Conservation (phyloP, 306 rosid genomes). For the Lotus japonicus region DNA sequence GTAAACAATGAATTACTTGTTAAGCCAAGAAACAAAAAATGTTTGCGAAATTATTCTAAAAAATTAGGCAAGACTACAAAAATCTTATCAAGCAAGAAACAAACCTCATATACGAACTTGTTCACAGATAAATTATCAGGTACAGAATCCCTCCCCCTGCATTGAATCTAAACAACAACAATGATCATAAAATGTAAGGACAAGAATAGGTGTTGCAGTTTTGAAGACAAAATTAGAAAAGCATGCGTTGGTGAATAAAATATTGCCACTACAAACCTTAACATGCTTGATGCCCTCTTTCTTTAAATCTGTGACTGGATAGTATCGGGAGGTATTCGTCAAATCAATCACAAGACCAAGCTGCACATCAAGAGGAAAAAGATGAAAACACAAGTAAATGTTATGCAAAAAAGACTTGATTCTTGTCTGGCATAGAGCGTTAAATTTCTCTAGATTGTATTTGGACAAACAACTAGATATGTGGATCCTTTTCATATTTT, state of each 20-base stretch:
- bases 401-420: background rate
- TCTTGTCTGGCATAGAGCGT: background rate
- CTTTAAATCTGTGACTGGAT: conserved; percentile 73
- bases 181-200: conserved; percentile 19
- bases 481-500: too few species aligned
- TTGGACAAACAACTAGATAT: background rate
- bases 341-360: conserved; percentile 97
- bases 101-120: conserved; percentile 88
- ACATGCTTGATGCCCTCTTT: conserved; percentile 95
- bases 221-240: conserved; percentile 3
- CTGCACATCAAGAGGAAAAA: conserved; percentile 49
- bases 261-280: conserved; percentile 48
- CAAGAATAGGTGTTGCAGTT: background rate
- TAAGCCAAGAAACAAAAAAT: background rate
- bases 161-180: conserved; percentile 68
- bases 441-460: background rate
- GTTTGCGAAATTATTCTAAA: conserved; percentile 8
- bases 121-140: conserved; percentile 88
- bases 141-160: conserved; percentile 92
- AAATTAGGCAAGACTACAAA: conserved; percentile 1
- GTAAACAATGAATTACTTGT: background rate
- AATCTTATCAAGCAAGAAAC: conserved; percentile 25
- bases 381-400: conserved; percentile 3
- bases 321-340: conserved; percentile 88
- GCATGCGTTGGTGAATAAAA: conserved; percentile 9